A percentile compares a stretch with the other conserved stretches of the same genome.
Conservation (phyloP, 2,329 filamentous ascomycete species). For the Aspergillus sp. region DNA sequence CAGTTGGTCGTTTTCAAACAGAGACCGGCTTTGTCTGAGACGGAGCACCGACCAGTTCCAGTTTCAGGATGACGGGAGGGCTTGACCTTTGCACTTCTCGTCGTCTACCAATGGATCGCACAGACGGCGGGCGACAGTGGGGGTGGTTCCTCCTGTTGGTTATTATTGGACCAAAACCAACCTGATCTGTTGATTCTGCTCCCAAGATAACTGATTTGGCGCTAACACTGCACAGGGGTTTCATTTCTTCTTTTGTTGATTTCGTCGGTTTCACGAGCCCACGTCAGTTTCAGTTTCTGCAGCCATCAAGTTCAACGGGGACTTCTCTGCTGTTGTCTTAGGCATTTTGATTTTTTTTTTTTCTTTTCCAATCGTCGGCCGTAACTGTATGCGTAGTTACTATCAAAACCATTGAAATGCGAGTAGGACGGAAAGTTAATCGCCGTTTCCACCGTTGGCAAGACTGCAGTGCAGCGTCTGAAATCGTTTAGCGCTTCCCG, state of each 20-base stretch:
- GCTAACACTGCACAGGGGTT: constrained; percentile 14
- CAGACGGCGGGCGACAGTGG: constrained; percentile 1
- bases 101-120: constrained; percentile 11
- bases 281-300: constrained; percentile 18
- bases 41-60: constrained; percentile 20
- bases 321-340: not conserved
- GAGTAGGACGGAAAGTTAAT: no score
- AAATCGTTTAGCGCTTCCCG: constrained; percentile 7
- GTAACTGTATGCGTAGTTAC: not conserved
- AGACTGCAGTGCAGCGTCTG: not conserved
- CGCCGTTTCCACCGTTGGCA: no score
- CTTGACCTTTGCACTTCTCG: constrained; percentile 6
- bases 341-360: no score
- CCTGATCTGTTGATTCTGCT: constrained; percentile 11
- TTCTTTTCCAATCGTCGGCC: not conserved
- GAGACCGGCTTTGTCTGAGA: constrained; percentile 3
- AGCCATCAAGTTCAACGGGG: not conserved
- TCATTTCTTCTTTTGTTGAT: constrained; percentile 12
- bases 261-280: constrained; percentile 14
- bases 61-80: constrained; percentile 20
- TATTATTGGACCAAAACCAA: constrained; percentile 6
- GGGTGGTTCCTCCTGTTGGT: not conserved
- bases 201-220: constrained; percentile 14
- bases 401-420: not conserved
- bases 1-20: constrained; percentile 9